These are phyloP conservation scores for Pyracantha coccinea DNA, from an alignment of 331 rosid species.

Conservation along the genomic window DNA sequence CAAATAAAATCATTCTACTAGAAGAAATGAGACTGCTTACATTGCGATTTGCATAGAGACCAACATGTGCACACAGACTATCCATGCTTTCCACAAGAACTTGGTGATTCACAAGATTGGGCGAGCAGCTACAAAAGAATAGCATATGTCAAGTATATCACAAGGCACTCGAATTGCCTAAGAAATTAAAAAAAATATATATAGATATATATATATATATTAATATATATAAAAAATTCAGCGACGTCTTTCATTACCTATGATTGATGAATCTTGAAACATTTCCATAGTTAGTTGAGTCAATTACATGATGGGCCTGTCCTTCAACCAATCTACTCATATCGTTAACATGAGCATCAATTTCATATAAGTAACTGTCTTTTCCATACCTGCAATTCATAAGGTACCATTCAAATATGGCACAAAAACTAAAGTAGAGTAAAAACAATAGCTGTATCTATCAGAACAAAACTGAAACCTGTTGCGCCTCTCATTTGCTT, in stretches of 20 bases:
- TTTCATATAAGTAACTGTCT: conserved; percentile 47
- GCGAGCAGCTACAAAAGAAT: conserved; percentile 57
- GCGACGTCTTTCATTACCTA: conserved; percentile 40
- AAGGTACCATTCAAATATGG: conserved; percentile 10
- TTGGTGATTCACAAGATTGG: conserved; percentile 86
- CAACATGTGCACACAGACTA: conserved; percentile 65
- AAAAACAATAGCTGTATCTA: not conserved
- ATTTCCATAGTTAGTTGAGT: conserved; percentile 73
- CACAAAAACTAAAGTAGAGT: not conserved
- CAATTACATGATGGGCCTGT: conserved; percentile 51
- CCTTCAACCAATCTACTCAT: conserved; percentile 86
- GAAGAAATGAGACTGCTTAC: conserved; percentile 42
- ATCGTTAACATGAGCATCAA: conserved; percentile 70
- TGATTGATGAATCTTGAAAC: conserved; percentile 96
- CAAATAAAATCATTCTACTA: conserved; percentile 1
- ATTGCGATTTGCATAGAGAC: conserved; percentile 81
- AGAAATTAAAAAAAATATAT: not conserved
- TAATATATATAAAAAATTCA: not conserved
- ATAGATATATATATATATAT: no score
- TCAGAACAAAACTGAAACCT: conserved; percentile 42
- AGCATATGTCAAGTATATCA: conserved; percentile 26
- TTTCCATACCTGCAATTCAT: conserved; percentile 46
- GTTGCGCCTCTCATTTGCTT: conserved; percentile 56
- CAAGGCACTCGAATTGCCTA: conserved; percentile 3
- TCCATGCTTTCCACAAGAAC: conserved; percentile 98